Base-by-base conservation (phyloP, 2,329 filamentous ascomycete genomes). In the Clonostachys rhizophaga region DNA sequence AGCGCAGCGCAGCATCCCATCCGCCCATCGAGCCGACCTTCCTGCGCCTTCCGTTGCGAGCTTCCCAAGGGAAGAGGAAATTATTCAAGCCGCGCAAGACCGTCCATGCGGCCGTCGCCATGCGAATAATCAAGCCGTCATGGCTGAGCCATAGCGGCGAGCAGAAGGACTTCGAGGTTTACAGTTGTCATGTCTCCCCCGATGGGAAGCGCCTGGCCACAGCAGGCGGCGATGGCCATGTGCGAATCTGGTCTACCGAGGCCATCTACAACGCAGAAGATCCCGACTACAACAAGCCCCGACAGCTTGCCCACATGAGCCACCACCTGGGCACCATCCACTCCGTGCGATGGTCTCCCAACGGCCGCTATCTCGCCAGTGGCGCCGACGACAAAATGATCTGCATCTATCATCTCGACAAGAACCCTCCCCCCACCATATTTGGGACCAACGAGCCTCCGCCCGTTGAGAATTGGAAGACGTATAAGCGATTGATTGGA, bases 351-450 rank as follows among this genome's bases (percentile, higher is more conserved):
- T 99, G 97, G 72, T 97, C 94, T 10, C 87, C 90, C 30, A 96
- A 95, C 62, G 89, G 91, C 48, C 90, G 90, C 63, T 99, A 96
- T 64, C 81, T 99, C 45, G 95, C 95, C 34, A 97, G 92, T 11
- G 94, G 94, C 49, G 95, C 95, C 58, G 94, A 99, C 69, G 94
- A 99, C 72, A 96, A 96, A 75, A 92, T 99, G 62, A 95, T 99
- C 54, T 96, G 94, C 68, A 90, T 99, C 55, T 99, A 99, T 68
- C 86, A 89, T 52, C 80, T 96, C 47, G 91, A 97, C 67, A 81
- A 87, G 48, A 89, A 85, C 60, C 88, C 91, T 58, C 79, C 86
- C 45, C 81, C 87, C 10, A 86, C 88, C 10, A 86, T 88, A 10
- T 95, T 95, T 65, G 91, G 90, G 82, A 83, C 87, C 44, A 94